These are phyloP conservation scores for Fusarium cicatricum DNA, from an alignment of 2,329 filamentous ascomycete genomes.

Conservation along the genomic window DNA sequence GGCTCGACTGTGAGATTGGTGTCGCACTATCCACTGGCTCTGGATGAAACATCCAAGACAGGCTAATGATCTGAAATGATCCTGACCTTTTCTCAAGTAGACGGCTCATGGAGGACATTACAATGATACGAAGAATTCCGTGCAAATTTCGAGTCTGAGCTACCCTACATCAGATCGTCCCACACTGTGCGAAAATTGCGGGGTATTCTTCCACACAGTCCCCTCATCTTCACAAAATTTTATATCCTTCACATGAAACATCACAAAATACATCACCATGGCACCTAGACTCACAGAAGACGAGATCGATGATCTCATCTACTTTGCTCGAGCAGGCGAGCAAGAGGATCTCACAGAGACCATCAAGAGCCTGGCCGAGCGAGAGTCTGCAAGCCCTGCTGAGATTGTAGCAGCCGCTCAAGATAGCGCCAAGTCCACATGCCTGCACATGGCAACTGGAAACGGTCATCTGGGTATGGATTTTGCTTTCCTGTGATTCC, in stretches of 20 bases:
- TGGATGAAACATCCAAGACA: not conserved
- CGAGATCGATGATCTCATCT: constrained; percentile 90
- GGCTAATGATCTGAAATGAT: not conserved
- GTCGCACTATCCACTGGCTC: not conserved
- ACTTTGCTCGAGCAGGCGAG: constrained; percentile 83
- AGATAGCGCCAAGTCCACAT: constrained; percentile 80
- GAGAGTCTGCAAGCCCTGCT: constrained; percentile 66
- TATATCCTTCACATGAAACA: constrained; percentile 30
- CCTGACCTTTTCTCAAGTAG: not conserved
- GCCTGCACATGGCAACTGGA: constrained; percentile 89
- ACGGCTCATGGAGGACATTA: not conserved
- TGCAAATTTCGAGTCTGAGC: not conserved
- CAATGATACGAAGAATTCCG: too few species aligned
- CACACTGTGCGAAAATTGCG: constrained; percentile 50
- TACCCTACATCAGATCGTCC: constrained; percentile 37
- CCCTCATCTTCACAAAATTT: constrained; percentile 50
- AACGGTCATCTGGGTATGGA: constrained; percentile 82
- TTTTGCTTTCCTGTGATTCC: not conserved
- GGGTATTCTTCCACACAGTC: constrained; percentile 48
- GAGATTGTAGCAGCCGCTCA: constrained; percentile 74
- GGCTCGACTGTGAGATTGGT: constrained; percentile 57
- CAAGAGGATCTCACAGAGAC: constrained; percentile 68
- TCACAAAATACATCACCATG: constrained; percentile 46
- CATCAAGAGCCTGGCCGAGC: constrained; percentile 67
- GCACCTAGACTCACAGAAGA: constrained; percentile 72